Evolutionary conservation across 768 basidiomycete species (phyloP), one percentile per base, ranked within the genome.

Genomic region (Fomitopsis serialis): DNA sequence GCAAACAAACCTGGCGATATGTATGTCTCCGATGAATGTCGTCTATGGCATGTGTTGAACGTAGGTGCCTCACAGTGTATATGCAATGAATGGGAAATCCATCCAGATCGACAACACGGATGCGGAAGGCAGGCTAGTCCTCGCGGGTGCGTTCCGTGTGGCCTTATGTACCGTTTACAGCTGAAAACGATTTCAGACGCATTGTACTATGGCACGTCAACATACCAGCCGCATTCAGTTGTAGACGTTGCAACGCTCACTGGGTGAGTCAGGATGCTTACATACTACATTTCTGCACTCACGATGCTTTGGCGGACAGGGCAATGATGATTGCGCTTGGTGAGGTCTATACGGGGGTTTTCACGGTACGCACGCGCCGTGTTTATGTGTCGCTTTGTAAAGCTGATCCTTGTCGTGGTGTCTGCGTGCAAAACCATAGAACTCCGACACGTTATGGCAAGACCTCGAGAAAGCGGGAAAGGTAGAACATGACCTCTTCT

Each of bases 241-340:
- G 80, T 95, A 55, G 90, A 95, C 63, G 91, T 91, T 23, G 92
- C 92, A 13, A 94, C 92, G 0, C 78, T 94, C 43, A 93, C 90
- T 19, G 85, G 85, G 87, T 87, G 67, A 42, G 72, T 60, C 17
- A 13, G 48, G 2, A 23, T 32, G 15, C 23, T 36, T 17, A n/a
- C n/a, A n/a, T n/a, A n/a, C n/a, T n/a, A n/a, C n/a, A n/a, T n/a
- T n/a, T n/a, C n/a, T n/a, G n/a, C n/a, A n/a, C n/a, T n/a, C n/a
- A n/a, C n/a, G n/a, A n/a, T n/a, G n/a, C n/a, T n/a, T n/a, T n/a
- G n/a, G n/a, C n/a, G 40, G 35, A 25, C 57, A 89, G 89, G 24
- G 88, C 90, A 3, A 83, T 88, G 71, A 70, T 74, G 42, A 70
- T 85, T 53, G 85, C 90, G 5, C 74, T 92, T 34, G 92, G 92